Conservation (phyloP, 441 rosid species). For the Populus hybrid region DNA sequence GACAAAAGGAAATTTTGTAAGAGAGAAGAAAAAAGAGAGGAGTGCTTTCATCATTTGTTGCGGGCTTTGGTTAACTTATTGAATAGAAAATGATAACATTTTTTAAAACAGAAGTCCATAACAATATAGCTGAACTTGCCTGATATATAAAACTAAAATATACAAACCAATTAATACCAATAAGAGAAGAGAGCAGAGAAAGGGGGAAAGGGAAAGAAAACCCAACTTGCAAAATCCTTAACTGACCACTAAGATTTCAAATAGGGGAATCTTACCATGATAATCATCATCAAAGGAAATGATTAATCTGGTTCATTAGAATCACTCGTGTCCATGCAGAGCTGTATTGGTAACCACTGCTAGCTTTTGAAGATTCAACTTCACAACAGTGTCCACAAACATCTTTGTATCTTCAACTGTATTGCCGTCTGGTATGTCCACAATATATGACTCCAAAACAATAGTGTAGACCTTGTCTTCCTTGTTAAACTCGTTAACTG, state of each 20-base stretch:
- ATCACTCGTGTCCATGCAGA: constrained; percentile 32
- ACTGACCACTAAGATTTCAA: background rate
- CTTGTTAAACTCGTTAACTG: constrained; percentile 59
- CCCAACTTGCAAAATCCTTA: background rate
- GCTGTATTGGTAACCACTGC: constrained; percentile 22
- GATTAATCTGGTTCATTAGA: background rate
- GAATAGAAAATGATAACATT: constrained; percentile 4
- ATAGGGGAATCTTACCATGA: background rate
- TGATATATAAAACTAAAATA: background rate
- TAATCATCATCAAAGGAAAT: too few relatives aligned
- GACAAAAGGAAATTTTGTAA: background rate
- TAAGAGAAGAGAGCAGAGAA: background rate
- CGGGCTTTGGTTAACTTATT: constrained; percentile 7
- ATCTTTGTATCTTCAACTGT: constrained; percentile 70
- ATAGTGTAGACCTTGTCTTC: constrained; percentile 49
- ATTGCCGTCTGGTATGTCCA: constrained; percentile 80
- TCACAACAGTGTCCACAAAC: constrained; percentile 87
- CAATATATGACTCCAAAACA: constrained; percentile 72
- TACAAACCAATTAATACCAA: constrained; percentile 13
- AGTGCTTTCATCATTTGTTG: constrained; percentile 4
- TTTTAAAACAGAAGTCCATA: constrained; percentile 4
- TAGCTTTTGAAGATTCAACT: constrained; percentile 43
- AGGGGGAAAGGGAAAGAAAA: background rate
- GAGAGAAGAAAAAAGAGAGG: background rate
- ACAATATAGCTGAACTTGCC: constrained; percentile 1